These are phyloP conservation scores for Butyriboletus loyo DNA, from an alignment of 768 basidiomycete species.

Conservation along the genomic window DNA sequence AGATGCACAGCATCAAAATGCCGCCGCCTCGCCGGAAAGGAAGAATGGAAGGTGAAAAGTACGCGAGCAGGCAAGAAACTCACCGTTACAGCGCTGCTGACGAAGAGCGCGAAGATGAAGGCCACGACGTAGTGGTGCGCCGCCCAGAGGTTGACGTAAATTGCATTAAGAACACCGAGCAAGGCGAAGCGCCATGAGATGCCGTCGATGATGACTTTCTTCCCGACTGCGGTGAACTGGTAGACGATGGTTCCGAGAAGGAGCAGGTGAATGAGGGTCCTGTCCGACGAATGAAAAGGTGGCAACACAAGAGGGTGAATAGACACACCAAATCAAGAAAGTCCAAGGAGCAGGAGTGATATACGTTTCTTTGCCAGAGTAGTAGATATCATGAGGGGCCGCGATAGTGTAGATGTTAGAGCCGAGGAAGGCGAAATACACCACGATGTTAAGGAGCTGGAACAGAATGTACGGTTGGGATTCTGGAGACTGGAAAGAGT, in stretches of 20 bases:
- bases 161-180: constrained; percentile 79
- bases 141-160: constrained; percentile 90
- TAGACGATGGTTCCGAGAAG: constrained; percentile 89
- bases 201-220: constrained; percentile 78
- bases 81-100: constrained; percentile 66
- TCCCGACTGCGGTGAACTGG: constrained; percentile 79
- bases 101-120: constrained; percentile 85
- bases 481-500: not conserved
- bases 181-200: constrained; percentile 91
- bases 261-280: constrained; percentile 86
- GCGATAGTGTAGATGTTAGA: constrained; percentile 87
- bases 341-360: constrained; percentile 93
- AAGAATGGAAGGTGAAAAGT: constrained; percentile 12
- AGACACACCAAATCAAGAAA: constrained; percentile 78
- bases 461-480: not conserved
- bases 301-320: not conserved
- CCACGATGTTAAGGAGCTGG: constrained; percentile 74
- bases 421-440: constrained; percentile 85
- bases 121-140: constrained; percentile 72
- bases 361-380: constrained; percentile 79
- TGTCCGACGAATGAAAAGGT: constrained; percentile 29
- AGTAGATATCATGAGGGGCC: constrained; percentile 68
- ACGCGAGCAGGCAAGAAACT: constrained; percentile 8
- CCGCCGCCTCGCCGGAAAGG: constrained; percentile 6
- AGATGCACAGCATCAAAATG: not conserved